A percentile compares a stretch with the other conserved stretches of the same genome.
These are phyloP conservation scores for Phytophthora megakarya DNA, from an alignment of 352 stramenopile species.

Conservation along the genomic window DNA sequence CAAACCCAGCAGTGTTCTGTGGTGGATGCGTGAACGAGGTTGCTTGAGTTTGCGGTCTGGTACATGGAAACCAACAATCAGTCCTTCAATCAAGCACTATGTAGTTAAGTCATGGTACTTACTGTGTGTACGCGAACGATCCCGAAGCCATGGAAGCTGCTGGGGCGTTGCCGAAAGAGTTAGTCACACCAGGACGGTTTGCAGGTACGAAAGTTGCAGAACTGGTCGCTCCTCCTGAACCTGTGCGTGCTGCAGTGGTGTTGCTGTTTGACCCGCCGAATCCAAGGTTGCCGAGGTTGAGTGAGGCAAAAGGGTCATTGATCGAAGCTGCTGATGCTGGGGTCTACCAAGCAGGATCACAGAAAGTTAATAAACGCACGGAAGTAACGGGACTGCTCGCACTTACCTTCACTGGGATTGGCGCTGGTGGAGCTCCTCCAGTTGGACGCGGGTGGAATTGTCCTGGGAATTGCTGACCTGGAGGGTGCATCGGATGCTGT, in stretches of 20 bases:
- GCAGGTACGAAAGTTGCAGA: constrained; percentile 29
- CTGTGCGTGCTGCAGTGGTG: constrained; percentile 21
- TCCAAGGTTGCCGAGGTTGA: constrained; percentile 63
- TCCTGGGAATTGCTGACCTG: constrained; percentile 37
- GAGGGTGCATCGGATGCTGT: constrained; percentile 35
- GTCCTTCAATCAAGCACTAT: background rate
- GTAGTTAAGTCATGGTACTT: constrained; percentile 14
- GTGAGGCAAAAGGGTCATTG: constrained; percentile 77
- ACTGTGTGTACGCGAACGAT: constrained; percentile 49
- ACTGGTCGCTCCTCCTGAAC: constrained; percentile 26
- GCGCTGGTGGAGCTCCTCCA: constrained; percentile 20
- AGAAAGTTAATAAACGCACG: constrained; percentile 4
- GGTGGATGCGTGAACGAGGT: constrained; percentile 43
- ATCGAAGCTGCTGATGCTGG: constrained; percentile 43
- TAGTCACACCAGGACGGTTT: constrained; percentile 21
- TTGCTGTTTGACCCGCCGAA: constrained; percentile 37
- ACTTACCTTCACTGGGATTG: constrained; percentile 48
- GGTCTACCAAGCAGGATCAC: constrained; percentile 15
- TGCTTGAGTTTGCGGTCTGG: constrained; percentile 25
- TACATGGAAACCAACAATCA: constrained; percentile 17
- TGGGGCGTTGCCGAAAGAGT: constrained; percentile 31
- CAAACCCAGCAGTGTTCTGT: constrained; percentile 40
- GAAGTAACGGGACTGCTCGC: background rate
- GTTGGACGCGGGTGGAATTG: constrained; percentile 33
- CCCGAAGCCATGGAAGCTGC: constrained; percentile 27